A percentile compares a stretch with the other conserved stretches of the same genome.
phyloP scores from a whole-genome alignment of 768 basidiomycete species.

The Sarcomyxa edulis region DNA sequence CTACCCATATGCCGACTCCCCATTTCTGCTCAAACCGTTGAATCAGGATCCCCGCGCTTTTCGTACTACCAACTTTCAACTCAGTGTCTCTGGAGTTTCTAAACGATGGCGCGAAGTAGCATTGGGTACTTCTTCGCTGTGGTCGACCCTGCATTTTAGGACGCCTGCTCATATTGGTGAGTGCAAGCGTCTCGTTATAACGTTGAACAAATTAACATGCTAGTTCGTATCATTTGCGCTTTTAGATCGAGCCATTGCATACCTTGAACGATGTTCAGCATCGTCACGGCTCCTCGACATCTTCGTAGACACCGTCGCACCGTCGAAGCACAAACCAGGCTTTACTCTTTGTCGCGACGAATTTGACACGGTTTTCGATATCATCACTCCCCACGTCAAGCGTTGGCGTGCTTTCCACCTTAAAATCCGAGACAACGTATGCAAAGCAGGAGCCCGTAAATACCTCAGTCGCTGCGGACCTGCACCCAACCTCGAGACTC shows the following conservation, averaged over 20 bases:
- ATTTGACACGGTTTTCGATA: constrained; percentile 37
- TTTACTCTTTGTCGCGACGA: constrained; percentile 50
- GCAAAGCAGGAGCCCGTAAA: constrained; percentile 49
- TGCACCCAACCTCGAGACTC: constrained; percentile 50
- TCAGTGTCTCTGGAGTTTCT: constrained; percentile 55
- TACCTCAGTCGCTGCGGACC: constrained; percentile 45
- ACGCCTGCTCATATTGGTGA: constrained; percentile 45
- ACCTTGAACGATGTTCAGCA: constrained; percentile 30
- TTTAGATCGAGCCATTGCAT: constrained; percentile 38
- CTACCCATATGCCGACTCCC: constrained; percentile 37
- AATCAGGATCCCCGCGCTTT: constrained; percentile 30
- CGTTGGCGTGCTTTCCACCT: constrained; percentile 58
- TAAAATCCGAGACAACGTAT: constrained; percentile 54
- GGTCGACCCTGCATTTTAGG: constrained; percentile 53
- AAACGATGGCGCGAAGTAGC: constrained; percentile 52
- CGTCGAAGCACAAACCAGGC: constrained; percentile 40
- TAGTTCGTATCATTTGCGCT: too few species aligned
- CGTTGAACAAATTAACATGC: too few species aligned
- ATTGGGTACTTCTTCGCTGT: constrained; percentile 42
- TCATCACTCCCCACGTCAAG: constrained; percentile 39
- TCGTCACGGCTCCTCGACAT: constrained; percentile 38
- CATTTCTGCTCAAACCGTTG: constrained; percentile 46
- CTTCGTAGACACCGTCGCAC: constrained; percentile 50
- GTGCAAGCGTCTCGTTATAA: too few species aligned
- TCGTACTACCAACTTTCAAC: constrained; percentile 44